Evolutionary conservation across 129 eudicot genomes (phyloP), one percentile per base, ranked within the genome.

Genomic region (Kitagawia praeruptora): DNA sequence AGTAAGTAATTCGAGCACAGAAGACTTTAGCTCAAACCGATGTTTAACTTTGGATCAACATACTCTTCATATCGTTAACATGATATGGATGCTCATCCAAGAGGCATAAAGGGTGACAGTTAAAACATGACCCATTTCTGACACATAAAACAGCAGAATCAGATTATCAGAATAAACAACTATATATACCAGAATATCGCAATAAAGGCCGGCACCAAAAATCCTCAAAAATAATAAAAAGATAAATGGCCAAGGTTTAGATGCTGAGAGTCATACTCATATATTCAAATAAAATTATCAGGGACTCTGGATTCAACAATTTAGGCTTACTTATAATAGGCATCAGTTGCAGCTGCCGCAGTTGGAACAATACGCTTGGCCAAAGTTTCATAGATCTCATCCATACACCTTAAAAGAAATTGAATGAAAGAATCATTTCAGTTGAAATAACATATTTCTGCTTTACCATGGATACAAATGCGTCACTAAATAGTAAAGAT

Each of bases 321-420:
- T 44, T n/a, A 41, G 78, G 81, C 97, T 90, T 89, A 95, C 99
- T 85, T 95, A 75, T 73, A 81, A 85, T 87, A 85, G 72, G 86
- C 72, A 83, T 84, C 83, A 64, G 96, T 87, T 78, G 88, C 91
- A 45, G 85, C 91, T 70, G 97, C 97, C 61, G 96, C 96, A 83
- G 88, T 83, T 31, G 97, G 93, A 75, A 90, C 89, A 78, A 95
- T 85, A 80, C 96, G 99, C 82, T 82, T 88, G 44, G 99, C 99
- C 91, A 96, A 86, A 76, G 85, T 75, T 85, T 96, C 89, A 76
- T 92, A 96, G 75, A 92, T 82, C 75, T 92, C 97, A 75, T 90
- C 91, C 97, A 96, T 92, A 83, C 83, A 80, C 89, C 98, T 94
- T 80, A 19, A 77, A 27, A 77, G 47, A 81, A 71, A 80, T 54